These are phyloP conservation scores for Xylaria sp. DNA, from an alignment of 2,329 filamentous ascomycete species.

Conservation along the genomic window DNA sequence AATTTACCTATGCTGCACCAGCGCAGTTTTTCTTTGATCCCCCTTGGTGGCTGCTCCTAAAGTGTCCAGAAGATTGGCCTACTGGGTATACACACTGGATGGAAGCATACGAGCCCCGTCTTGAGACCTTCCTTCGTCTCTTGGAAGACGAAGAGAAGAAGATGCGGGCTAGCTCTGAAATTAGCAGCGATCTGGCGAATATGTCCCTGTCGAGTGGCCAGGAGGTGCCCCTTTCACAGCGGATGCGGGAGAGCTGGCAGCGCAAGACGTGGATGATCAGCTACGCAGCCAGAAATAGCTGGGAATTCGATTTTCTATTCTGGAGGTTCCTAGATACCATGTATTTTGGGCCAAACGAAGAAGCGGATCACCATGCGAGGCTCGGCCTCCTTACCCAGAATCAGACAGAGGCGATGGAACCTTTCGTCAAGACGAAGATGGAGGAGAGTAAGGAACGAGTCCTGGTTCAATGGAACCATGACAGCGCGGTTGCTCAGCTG, in stretches of 20 bases:
- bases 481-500: not conserved
- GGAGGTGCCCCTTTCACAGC: conserved; percentile 43
- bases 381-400: conserved; percentile 18
- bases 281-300: conserved; percentile 18
- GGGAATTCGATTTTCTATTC: conserved; percentile 11
- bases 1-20: conserved; percentile 46
- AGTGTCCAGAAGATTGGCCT: conserved; percentile 49
- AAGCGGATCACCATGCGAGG: conserved; percentile 19
- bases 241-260: conserved; percentile 49
- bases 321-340: conserved; percentile 5
- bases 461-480: conserved; percentile 13
- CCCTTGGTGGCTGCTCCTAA: conserved; percentile 52
- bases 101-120: conserved; percentile 45
- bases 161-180: not conserved
- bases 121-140: conserved; percentile 48
- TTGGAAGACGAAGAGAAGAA: conserved; percentile 48
- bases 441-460: conserved; percentile 4
- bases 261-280: conserved; percentile 12
- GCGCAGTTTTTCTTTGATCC: conserved; percentile 49
- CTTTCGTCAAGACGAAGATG: conserved; percentile 24
- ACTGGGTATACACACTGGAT: conserved; percentile 43
- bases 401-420: conserved; percentile 18
- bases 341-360: conserved; percentile 18
- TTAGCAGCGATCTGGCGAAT: not conserved
- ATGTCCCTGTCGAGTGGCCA: not conserved